Base-by-base conservation (phyloP, 2,329 filamentous ascomycete species). In the Penicillium sclerotigenum region DNA sequence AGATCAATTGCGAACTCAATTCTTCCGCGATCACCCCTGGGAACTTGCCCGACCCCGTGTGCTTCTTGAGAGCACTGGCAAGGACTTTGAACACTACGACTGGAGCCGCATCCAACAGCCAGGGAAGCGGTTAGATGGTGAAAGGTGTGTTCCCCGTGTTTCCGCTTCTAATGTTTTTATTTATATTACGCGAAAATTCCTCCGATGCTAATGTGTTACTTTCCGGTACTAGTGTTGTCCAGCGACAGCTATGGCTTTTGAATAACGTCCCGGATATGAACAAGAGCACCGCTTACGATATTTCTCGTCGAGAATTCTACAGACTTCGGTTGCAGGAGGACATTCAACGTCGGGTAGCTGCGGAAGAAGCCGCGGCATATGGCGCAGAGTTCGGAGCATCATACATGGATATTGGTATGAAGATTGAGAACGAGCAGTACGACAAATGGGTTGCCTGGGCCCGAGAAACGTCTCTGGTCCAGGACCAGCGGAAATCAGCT, bases 21-120 rank as follows among this genome's bases (percentile, higher is more conserved):
- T 97, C 78, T 99, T 90, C 79, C 85, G 82, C 68, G 93, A 99
- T 73, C 94, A 99, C 72, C 94, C 94, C 5, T 99, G 94, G 94
- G 94, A 99, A 76, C 79, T 99, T 69, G 94, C 94, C 18, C 83
- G 93, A 60, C 94, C 94, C 52, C 83, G 90, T 64, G 81, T 96
- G 56, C 80, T 99, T 45, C 77, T 97, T 10, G 94, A 99, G 76
- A 80, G 86, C 64, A 88, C 93, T 68, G 94, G 94, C 51, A 89
- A 88, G 70, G 93, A 99, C 69, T 80, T 84, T 49, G 84, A 87
- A 71, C 80, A 77, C 52, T 86, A 85, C 67, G 85, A 97, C 73
- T 97, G 93, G 93, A 89, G 87, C 65, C 86, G 75, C 66, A 74
- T 96, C 64, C 79, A 81, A 65, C 94, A 97, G 76, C 82, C 81